These are phyloP conservation scores for Erythrobasidium yunnanense DNA, from an alignment of 768 basidiomycete species.

Conservation along the genomic window DNA sequence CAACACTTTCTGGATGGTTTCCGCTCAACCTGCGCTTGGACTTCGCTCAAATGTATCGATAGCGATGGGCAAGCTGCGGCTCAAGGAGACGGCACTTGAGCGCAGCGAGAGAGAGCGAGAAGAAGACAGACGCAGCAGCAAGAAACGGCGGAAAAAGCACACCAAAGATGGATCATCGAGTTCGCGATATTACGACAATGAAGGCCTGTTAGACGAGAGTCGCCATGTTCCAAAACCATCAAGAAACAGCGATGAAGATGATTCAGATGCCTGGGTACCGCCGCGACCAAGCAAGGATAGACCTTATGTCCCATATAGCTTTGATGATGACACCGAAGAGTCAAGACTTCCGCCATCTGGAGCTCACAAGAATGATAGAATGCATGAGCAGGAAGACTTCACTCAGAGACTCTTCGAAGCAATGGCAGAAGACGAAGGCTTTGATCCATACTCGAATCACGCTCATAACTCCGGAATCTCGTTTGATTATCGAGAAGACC, in stretches of 20 bases:
- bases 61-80: slow-evolving; percentile 18
- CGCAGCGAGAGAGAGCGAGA: not conserved
- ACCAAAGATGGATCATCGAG: not conserved
- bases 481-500: slow-evolving; percentile 27
- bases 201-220: not conserved
- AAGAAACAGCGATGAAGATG: slow-evolving; percentile 1
- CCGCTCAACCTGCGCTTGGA: no score
- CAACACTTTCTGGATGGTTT: not conserved
- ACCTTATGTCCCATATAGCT: slow-evolving; percentile 21
- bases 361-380: not conserved
- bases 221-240: not conserved
- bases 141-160: slow-evolving; percentile 6
- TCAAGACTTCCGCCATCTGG: not conserved
- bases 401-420: slow-evolving; percentile 27
- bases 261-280: slow-evolving; percentile 20
- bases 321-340: slow-evolving; percentile 17
- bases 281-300: slow-evolving; percentile 23
- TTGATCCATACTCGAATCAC: not conserved
- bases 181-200: not conserved
- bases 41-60: not conserved
- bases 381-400: slow-evolving; percentile 22
- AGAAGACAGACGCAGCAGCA: not conserved
- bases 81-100: slow-evolving; percentile 20
- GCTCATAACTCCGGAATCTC: slow-evolving; percentile 3
- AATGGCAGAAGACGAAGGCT: slow-evolving; percentile 27